Base-by-base conservation (phyloP, 2,329 filamentous ascomycete species). In the Fusarium duplospermum region DNA sequence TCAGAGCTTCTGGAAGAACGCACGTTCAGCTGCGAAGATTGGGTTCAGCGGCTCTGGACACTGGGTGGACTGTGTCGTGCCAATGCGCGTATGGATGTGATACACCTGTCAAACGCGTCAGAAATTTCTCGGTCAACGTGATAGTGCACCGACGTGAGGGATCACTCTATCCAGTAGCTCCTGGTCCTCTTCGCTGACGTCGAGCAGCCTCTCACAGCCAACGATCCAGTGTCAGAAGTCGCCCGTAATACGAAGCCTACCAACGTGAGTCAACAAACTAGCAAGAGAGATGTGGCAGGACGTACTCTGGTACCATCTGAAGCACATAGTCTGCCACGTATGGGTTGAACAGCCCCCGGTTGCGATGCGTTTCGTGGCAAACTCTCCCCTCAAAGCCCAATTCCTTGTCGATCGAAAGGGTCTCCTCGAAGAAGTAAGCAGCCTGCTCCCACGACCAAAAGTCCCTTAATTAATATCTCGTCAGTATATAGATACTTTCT, bases 1-100 rank as follows among this genome's bases (percentile, higher is more conserved):
- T 77, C 77, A 80, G 11, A 78, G 54, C 7, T 73, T 77, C 24
- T 83, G 81, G 36, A 83, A 82, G 62, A 81, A 82, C 1, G 69
- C 62, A 36, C 78, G 70, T 59, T 83, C 81, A 2, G 75, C 59
- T 6, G 70, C 66, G 33, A 81, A 83, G 22, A 72, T 65, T 0
- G 77, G 76, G 35, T 82, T 76, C 2, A 77, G 74, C 3, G 82
- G 82, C 5, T 83, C 81, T 1, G 81, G 80, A 29, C 81, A 82
- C 54, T 83, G 82, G 0, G 82, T 82, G 1, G 81, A 78, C 33
- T 83, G 81, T 3, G 81, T 82, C 11, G 81, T 83, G 18, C 82
- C 80, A 20, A 81, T 82, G 29, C 82, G 75, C 2, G 81, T 73
- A 60, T 83, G 81, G 24, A 82, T 81, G 50, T 83, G 81, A 31